These are phyloP conservation scores for Trichophyton benhamiae DNA, from an alignment of 2,329 filamentous ascomycete genomes.

Conservation along the genomic window DNA sequence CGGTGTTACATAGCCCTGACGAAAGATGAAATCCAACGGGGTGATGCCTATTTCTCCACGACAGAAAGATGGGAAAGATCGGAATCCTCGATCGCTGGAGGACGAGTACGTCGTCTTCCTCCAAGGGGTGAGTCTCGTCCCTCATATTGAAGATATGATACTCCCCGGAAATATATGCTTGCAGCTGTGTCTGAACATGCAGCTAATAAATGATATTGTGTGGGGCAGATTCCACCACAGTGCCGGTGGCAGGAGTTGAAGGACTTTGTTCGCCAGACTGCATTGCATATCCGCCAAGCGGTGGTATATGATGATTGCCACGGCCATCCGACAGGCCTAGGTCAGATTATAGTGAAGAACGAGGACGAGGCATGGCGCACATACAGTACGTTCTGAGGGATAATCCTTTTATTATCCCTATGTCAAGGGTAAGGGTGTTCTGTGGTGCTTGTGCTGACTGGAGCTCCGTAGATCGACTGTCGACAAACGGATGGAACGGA, in stretches of 20 bases:
- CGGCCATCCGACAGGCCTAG: constrained; percentile 31
- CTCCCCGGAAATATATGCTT: not conserved
- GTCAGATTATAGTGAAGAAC: constrained; percentile 35
- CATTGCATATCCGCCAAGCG: constrained; percentile 33
- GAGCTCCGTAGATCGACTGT: constrained; percentile 25
- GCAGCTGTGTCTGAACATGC: not conserved
- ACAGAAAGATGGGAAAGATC: constrained; percentile 22
- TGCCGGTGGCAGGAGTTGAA: constrained; percentile 36
- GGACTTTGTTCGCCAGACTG: constrained; percentile 34
- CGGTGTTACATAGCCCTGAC: too few relatives aligned
- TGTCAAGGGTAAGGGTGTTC: not conserved
- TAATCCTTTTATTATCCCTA: not conserved
- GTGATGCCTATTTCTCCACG: constrained; percentile 24
- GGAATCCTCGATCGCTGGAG: constrained; percentile 24
- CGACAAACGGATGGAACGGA: constrained; percentile 33
- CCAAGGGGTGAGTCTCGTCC: constrained; percentile 27
- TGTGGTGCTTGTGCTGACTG: not conserved
- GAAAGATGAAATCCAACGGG: constrained; percentile 1
- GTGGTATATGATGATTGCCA: constrained; percentile 34
- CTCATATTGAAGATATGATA: not conserved
- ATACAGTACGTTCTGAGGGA: constrained; percentile 22
- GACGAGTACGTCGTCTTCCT: constrained; percentile 36
- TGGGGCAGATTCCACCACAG: constrained; percentile 29
- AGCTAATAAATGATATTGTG: not conserved
- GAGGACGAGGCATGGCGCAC: constrained; percentile 35